phyloP scores from a whole-genome alignment of 768 basidiomycete genomes.

The Clathrus columnatus region DNA sequence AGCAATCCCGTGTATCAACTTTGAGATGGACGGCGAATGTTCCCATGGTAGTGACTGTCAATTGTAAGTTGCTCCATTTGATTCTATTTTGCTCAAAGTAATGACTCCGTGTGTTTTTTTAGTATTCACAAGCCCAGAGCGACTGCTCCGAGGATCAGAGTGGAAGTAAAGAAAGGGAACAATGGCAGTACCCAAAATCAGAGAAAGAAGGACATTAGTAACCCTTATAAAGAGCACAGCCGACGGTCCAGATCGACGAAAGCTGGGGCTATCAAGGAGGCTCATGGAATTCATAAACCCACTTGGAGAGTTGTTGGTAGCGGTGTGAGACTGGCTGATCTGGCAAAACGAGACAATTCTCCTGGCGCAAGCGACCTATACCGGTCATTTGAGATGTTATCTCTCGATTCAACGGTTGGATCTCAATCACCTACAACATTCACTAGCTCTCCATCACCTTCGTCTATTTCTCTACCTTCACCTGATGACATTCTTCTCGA shows the following conservation, averaged over 20 bases:
- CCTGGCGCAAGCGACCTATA: neutral
- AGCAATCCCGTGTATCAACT: constrained; percentile 6
- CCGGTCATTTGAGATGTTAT: neutral
- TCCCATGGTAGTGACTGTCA: constrained; percentile 4
- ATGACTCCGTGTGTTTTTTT: neutral
- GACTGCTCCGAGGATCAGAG: neutral
- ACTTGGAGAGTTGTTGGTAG: constrained; percentile 8
- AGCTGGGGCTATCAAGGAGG: neutral
- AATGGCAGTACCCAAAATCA: neutral
- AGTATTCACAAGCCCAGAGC: constrained; percentile 9
- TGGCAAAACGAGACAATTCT: neutral
- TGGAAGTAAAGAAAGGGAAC: neutral
- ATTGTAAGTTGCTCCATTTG: neutral
- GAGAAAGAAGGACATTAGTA: neutral
- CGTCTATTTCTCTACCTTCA: neutral
- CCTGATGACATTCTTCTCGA: neutral
- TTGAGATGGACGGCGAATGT: neutral
- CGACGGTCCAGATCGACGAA: neutral
- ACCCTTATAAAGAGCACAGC: neutral
- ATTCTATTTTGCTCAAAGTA: neutral
- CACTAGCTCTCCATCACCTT: neutral
- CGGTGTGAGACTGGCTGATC: neutral
- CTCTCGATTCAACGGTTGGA: neutral
- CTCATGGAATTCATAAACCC: constrained; percentile 2
- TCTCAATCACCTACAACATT: neutral